Evolutionary conservation across 176 grass and related monocot species (phyloP).

Genomic region (Oryza glumipatula): DNA sequence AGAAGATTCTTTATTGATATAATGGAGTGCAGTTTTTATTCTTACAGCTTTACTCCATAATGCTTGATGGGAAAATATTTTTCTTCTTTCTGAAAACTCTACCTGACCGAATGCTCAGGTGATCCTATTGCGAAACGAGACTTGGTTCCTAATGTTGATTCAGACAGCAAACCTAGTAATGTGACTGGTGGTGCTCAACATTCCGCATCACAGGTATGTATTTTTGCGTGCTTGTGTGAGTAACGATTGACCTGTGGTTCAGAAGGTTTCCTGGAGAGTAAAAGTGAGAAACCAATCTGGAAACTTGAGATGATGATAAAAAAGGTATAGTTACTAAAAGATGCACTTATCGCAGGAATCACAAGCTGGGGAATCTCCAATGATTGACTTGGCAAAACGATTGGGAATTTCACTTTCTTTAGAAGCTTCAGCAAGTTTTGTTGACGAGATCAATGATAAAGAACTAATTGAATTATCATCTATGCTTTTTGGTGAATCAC

Average conservation of each 20-base stretch:
- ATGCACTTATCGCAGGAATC: constrained; percentile 33
- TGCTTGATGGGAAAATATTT: neutral
- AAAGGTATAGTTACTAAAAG: constrained; percentile 17
- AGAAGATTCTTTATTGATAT: constrained; percentile 10
- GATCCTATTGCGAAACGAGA: constrained; percentile 89
- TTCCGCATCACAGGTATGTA: constrained; percentile 57
- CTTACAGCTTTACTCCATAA: neutral
- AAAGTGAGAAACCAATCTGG: constrained; percentile 14
- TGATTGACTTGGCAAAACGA: constrained; percentile 69
- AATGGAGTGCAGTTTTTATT: constrained; percentile 17
- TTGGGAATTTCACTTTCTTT: constrained; percentile 74
- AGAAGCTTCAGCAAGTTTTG: constrained; percentile 61
- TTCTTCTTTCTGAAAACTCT: constrained; percentile 24
- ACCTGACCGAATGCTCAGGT: constrained; percentile 52
- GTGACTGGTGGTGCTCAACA: constrained; percentile 47
- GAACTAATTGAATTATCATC: constrained; percentile 76
- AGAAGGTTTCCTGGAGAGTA: constrained; percentile 9
- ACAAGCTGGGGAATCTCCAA: constrained; percentile 39
- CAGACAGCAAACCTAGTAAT: constrained; percentile 49
- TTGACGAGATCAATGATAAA: constrained; percentile 77
- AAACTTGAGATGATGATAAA: neutral
- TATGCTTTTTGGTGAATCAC: constrained; percentile 66
- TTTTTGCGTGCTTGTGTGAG: neutral
- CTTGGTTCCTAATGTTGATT: constrained; percentile 46
- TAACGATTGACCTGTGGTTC: constrained; percentile 5